Evolutionary conservation across 192 early-diverging fungal species (phyloP).

Genomic region (Coemansia erecta): DNA sequence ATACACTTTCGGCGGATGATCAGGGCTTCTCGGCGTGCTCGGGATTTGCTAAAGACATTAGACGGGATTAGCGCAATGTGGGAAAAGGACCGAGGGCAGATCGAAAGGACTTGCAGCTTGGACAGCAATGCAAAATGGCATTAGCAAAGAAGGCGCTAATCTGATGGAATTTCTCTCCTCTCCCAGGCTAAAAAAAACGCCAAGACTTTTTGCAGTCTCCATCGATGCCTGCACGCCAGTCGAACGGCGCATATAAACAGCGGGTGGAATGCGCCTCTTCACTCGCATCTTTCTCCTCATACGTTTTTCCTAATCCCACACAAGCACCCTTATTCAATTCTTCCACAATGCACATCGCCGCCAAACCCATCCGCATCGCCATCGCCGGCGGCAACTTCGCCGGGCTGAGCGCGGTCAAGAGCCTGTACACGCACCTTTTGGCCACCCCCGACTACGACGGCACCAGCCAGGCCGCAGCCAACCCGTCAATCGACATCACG

Average conservation of each 20-base stretch:
- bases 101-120: too few species aligned
- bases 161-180: neutral
- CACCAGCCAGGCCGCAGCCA: constrained; percentile 32
- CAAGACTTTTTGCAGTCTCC: neutral
- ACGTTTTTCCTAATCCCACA: neutral
- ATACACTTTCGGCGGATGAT: neutral
- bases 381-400: constrained; percentile 50
- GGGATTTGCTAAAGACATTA: neutral
- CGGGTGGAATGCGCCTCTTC: neutral
- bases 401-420: constrained; percentile 34
- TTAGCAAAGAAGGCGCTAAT: neutral
- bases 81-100: too few species aligned
- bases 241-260: neutral
- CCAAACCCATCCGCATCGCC: constrained; percentile 32
- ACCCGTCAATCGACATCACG: constrained; percentile 38
- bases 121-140: too few species aligned
- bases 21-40: neutral
- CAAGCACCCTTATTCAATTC: neutral
- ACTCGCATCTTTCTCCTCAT: neutral
- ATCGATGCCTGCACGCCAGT: too few species aligned
- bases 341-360: constrained; percentile 19
- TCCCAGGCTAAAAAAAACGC: neutral
- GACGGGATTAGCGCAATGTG: neutral
- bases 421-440: constrained; percentile 34
- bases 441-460: constrained; percentile 43